phyloP scores from a whole-genome alignment of 768 basidiomycete genomes.

The Leccinum fibrillosum region DNA sequence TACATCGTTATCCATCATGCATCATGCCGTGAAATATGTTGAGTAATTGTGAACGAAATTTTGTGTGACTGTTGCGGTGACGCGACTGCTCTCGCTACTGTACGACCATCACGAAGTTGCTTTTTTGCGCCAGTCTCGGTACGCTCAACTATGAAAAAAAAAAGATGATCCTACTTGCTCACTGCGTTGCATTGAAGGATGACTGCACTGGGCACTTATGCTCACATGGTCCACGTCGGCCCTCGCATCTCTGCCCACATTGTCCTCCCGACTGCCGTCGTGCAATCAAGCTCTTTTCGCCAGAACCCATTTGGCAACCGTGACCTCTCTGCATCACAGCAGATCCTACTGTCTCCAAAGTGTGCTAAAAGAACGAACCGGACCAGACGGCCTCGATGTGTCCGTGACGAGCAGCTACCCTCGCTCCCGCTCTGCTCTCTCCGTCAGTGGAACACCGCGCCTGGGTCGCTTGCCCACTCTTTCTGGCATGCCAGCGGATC shows the following conservation, averaged over 20 bases:
- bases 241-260: conserved; percentile 45
- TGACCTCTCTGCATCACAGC: not conserved
- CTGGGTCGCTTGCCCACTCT: not conserved
- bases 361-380: not conserved
- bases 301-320: conserved; percentile 8
- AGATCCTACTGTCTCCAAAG: conserved; percentile 4
- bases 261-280: conserved; percentile 30
- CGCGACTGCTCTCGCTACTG: not conserved
- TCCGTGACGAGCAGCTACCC: not conserved
- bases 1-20: conserved; percentile 28
- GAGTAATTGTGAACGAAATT: not conserved
- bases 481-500: not conserved
- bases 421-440: not conserved
- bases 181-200: conserved; percentile 45
- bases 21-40: conserved; percentile 37
- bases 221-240: conserved; percentile 79
- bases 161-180: conserved; percentile 1
- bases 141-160: conserved; percentile 17
- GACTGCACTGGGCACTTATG: conserved; percentile 73
- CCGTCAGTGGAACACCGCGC: not conserved
- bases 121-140: conserved; percentile 44
- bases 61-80: not conserved
- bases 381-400: not conserved
- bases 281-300: conserved; percentile 11
- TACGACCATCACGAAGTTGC: conserved; percentile 8